Conservation (phyloP, 495 filamentous ascomycete species). For the Tetracladium marchalianum region DNA sequence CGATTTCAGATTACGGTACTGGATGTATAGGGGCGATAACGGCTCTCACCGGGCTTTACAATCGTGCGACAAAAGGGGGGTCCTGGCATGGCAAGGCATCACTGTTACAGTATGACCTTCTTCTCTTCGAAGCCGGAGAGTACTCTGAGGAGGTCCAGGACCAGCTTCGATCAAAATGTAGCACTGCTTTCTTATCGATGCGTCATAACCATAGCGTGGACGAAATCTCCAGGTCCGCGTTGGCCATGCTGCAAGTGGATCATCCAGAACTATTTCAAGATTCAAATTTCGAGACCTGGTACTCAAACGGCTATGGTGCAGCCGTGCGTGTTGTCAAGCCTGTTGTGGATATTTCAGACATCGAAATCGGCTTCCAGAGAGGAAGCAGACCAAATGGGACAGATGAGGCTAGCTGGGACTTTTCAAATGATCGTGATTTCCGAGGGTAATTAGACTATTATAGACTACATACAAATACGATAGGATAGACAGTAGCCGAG, state of each 20-base stretch:
- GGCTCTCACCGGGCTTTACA: slow-evolving; percentile 1
- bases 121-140: slow-evolving; percentile 5
- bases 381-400: slow-evolving; percentile 4
- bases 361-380: slow-evolving; percentile 1
- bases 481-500: no score
- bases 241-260: not conserved
- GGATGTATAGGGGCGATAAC: slow-evolving; percentile 17
- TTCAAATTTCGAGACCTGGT: slow-evolving; percentile 6
- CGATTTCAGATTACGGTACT: slow-evolving; percentile 25
- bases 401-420: slow-evolving; percentile 9
- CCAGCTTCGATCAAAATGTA: slow-evolving; percentile 1
- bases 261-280: not conserved
- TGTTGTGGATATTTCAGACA: not conserved
- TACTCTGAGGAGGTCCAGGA: slow-evolving; percentile 5
- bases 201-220: slow-evolving; percentile 7
- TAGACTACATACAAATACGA: no score
- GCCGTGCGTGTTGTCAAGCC: slow-evolving; percentile 2
- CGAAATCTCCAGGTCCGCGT: slow-evolving; percentile 1
- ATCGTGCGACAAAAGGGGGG: slow-evolving; percentile 1
- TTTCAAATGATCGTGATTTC: slow-evolving; percentile 1
- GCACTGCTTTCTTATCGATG: not conserved
- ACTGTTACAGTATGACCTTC: slow-evolving; percentile 5
- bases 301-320: not conserved
- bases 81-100: slow-evolving; percentile 5
- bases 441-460: not conserved